Evolutionary conservation across 129 eudicot species (phyloP).

Genomic region (Centella asiatica): DNA sequence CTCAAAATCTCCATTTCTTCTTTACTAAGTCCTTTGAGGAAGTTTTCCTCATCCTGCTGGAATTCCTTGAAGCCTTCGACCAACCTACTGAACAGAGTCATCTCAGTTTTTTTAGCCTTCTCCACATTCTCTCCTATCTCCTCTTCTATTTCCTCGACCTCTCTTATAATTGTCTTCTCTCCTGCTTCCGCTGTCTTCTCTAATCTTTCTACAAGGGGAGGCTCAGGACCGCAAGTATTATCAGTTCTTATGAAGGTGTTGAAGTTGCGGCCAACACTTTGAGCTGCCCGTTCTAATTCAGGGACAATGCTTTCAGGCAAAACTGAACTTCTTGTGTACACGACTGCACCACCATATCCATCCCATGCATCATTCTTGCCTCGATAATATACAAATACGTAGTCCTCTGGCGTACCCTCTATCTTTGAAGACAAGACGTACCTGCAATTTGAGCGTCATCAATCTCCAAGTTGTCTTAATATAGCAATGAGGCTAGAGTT

Average conservation of each 20-base stretch:
- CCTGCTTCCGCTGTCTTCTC: conserved; percentile 15
- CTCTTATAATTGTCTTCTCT: conserved; percentile 11
- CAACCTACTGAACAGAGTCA: conserved; percentile 51
- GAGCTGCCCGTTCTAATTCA: conserved; percentile 54
- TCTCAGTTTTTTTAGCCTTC: conserved; percentile 56
- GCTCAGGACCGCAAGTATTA: conserved; percentile 90
- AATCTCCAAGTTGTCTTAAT: not conserved
- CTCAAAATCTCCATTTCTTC: conserved; percentile 60
- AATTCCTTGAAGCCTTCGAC: conserved; percentile 22
- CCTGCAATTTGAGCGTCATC: conserved; percentile 30
- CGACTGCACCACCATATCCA: conserved; percentile 89
- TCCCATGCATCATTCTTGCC: conserved; percentile 98
- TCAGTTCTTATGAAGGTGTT: conserved; percentile 52
- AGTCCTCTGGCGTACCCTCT: conserved; percentile 74
- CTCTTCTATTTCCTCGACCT: conserved; percentile 44
- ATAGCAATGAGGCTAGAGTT: not conserved
- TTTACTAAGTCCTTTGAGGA: conserved; percentile 36
- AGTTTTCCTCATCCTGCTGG: conserved; percentile 38
- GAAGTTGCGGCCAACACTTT: conserved; percentile 65
- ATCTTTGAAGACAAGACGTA: conserved; percentile 67
- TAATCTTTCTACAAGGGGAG: conserved; percentile 64
- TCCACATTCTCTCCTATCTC: conserved; percentile 67
- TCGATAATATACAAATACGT: conserved; percentile 78
- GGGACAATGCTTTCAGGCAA: conserved; percentile 76
- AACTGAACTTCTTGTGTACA: conserved; percentile 77